phyloP scores from a whole-genome alignment of 2,329 filamentous ascomycete species.

The Aspergillus novoparasiticus region DNA sequence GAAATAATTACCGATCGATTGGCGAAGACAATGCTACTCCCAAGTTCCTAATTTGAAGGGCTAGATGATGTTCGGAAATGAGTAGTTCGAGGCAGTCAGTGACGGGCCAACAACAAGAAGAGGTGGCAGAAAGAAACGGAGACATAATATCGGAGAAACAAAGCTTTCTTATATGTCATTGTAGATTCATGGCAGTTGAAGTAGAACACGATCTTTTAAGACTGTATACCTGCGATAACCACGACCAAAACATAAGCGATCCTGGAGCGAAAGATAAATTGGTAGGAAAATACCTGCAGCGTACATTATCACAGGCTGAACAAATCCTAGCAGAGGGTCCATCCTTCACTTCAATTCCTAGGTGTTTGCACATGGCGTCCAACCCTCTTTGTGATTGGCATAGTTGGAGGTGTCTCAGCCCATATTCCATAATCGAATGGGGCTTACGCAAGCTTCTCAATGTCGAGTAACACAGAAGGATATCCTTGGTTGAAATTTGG shows the following conservation, averaged over 20 bases:
- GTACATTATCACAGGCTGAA: too few species aligned
- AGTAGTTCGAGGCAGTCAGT: not conserved
- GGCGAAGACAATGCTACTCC: not conserved
- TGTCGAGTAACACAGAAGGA: not conserved
- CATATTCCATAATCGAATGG: not conserved
- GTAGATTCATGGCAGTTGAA: not conserved
- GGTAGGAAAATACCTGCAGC: too few species aligned
- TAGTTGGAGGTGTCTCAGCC: not conserved
- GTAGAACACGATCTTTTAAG: not conserved
- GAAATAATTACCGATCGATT: not conserved
- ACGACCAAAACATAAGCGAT: too few species aligned
- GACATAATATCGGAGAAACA: not conserved
- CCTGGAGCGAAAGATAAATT: too few species aligned
- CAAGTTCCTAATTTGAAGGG: not conserved
- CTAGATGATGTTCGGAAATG: not conserved
- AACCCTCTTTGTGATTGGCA: not conserved
- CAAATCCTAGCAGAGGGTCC: too few species aligned
- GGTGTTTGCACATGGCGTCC: too few species aligned
- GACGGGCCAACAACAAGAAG: not conserved
- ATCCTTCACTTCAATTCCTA: too few species aligned
- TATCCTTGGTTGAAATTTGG: not conserved
- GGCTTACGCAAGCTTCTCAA: not conserved
- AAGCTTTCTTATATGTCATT: not conserved
- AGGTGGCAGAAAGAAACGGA: not conserved
- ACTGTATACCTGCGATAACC: not conserved